These are phyloP conservation scores for Rhodotorula sp. DNA, from an alignment of 1,284 basidiomycete species.

Conservation along the genomic window DNA sequence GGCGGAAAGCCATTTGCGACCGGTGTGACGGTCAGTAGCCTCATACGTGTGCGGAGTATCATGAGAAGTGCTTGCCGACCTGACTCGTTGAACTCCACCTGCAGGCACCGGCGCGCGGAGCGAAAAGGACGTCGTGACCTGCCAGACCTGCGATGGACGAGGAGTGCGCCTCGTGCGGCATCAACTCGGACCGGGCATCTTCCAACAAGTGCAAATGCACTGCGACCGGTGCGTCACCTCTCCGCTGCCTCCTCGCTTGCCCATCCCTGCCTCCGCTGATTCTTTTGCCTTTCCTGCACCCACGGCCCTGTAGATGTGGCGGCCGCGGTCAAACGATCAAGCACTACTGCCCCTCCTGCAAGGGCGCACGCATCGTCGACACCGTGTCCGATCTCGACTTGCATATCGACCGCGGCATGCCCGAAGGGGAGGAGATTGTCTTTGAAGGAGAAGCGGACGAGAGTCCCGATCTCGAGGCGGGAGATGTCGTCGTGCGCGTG, in stretches of 20 bases:
- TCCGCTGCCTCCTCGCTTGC: neutral
- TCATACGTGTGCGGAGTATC: too few relatives aligned
- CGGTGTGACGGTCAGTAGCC: conserved; percentile 70
- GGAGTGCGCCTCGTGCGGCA: conserved; percentile 82
- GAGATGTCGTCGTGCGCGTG: conserved; percentile 82
- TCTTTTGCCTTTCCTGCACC: conserved; percentile 37
- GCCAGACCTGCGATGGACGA: conserved; percentile 74
- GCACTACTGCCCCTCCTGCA: conserved; percentile 69
- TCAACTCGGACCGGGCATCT: conserved; percentile 61
- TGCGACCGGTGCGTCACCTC: conserved; percentile 29
- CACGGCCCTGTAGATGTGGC: conserved; percentile 59
- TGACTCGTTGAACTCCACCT: neutral
- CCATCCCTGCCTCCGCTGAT: conserved; percentile 51
- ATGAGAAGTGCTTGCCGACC: too few relatives aligned
- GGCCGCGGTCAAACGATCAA: conserved; percentile 78
- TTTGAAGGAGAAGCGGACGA: conserved; percentile 94
- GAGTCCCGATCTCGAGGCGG: conserved; percentile 85
- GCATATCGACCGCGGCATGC: conserved; percentile 80
- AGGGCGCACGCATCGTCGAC: conserved; percentile 75
- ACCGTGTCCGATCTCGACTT: conserved; percentile 63
- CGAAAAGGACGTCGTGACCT: conserved; percentile 77
- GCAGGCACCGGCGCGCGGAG: conserved; percentile 73
- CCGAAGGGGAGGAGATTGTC: conserved; percentile 84
- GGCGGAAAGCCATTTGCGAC: conserved; percentile 84
- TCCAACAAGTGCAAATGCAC: conserved; percentile 46